Evolutionary conservation across 192 early-diverging fungal genomes (phyloP).

Genomic region (Rhizoclosmatium sp.): DNA sequence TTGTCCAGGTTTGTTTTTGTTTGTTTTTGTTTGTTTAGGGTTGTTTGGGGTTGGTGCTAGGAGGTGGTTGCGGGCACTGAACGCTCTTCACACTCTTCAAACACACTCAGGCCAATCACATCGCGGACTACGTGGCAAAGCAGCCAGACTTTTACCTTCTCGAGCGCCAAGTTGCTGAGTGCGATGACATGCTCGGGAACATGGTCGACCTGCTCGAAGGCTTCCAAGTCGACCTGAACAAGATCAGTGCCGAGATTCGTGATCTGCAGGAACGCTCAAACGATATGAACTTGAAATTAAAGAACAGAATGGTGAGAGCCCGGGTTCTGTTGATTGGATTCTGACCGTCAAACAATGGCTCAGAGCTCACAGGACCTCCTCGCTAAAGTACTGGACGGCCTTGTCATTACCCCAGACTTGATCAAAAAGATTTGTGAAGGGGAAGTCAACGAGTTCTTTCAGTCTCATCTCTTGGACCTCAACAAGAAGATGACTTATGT

Average conservation of each 20-base stretch:
- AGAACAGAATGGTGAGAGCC: slow-evolving; percentile 73
- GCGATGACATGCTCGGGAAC: slow-evolving; percentile 67
- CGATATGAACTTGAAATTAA: slow-evolving; percentile 80
- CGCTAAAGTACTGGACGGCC: slow-evolving; percentile 79
- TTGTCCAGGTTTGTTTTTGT: slow-evolving; percentile 64
- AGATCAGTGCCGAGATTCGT: slow-evolving; percentile 88
- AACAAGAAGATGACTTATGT: slow-evolving; percentile 89
- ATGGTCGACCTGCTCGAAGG: slow-evolving; percentile 88
- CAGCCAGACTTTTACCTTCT: not conserved
- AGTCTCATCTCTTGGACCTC: slow-evolving; percentile 82
- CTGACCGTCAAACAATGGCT: not conserved
- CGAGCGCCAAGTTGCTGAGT: slow-evolving; percentile 34
- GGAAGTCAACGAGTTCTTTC: slow-evolving; percentile 91
- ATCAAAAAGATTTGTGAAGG: slow-evolving; percentile 87
- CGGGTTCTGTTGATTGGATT: not conserved
- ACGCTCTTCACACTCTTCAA: not conserved
- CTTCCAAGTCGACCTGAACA: slow-evolving; percentile 88
- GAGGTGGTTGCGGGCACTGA: not conserved
- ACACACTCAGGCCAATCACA: not conserved
- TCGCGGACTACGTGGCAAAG: slow-evolving; percentile 15
- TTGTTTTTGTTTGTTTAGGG: not conserved
- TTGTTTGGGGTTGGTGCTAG: no score
- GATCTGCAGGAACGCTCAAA: slow-evolving; percentile 84
- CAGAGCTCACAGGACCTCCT: slow-evolving; percentile 73
- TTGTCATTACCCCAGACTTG: slow-evolving; percentile 72